Percentiles rank a stretch among this genome's conserved stretches.
Evolutionary conservation across 169 alveolate species (phyloP).

Genomic region (Plasmodium coatneyi): DNA sequence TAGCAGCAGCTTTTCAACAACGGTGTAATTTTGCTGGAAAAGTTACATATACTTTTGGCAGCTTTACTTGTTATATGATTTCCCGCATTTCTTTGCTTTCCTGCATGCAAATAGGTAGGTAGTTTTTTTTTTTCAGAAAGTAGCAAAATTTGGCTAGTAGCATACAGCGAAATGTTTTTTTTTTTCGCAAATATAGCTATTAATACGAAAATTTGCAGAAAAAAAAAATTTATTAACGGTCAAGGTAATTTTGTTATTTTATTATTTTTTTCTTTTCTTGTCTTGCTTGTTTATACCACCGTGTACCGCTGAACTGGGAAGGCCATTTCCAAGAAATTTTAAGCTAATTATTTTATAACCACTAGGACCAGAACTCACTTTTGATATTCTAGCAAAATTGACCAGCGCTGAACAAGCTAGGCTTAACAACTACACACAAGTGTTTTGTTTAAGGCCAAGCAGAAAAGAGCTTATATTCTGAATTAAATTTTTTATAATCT

Average conservation of each 20-base stretch:
- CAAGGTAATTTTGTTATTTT: neutral
- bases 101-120: neutral
- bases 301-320: neutral
- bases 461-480: conserved; percentile 5
- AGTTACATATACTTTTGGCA: neutral
- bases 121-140: neutral
- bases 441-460: neutral
- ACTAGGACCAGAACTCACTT: neutral
- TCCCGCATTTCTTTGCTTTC: neutral
- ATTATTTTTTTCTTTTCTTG: neutral
- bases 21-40: neutral
- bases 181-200: neutral
- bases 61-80: neutral
- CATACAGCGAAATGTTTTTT: neutral
- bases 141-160: neutral
- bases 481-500: neutral
- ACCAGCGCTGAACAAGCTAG: neutral
- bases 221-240: neutral
- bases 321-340: neutral
- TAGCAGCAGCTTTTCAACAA: neutral
- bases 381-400: neutral
- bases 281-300: neutral
- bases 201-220: neutral
- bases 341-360: neutral
- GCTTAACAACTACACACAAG: neutral